Base-by-base conservation (phyloP, 441 rosid species). In the Cnidoscolus chayamansa region DNA sequence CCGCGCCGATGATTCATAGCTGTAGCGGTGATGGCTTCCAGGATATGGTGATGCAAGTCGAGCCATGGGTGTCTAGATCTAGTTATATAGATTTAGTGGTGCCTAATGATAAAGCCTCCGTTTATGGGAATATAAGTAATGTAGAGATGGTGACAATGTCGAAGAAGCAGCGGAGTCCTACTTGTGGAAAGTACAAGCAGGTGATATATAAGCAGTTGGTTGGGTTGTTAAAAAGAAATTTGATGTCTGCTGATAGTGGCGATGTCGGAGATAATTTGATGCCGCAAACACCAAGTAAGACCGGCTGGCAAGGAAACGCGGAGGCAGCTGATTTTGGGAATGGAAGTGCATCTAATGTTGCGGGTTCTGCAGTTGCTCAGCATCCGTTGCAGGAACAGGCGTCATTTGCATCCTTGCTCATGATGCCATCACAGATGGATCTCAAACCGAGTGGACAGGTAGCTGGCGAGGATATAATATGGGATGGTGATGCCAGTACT, bases 191-290 rank as follows among this genome's bases (percentile, higher is more conserved):
- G 80, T 77, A 73, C 65, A 87, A 86, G 75, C 86, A 79, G 65
- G 87, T 85, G 48, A 79, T 91, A 43, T 76, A 77, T 55, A 86
- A 82, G 76, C 97, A 93, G 84, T 76, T 93, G 70, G 68, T 83
- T 57, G 92, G 85, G 75, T 55, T 93, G 84, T 77, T 85, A 10
- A 84, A 74, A 77, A 79, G 74, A 64, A 84, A 78, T 68, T 76
- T 68, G 50, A 67, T 73, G 76, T 75, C 54, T 1, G 79, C 43
- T 10, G 81, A 43, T 7, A 71, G 4, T 32, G 82, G 16, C 0
- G 82, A 60, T 4, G 82, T 72, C 15, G 88, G 85, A 8, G 92
- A 81, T 67, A 60, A 71, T 81, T 77, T 78, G 79, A 79, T 80
- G 68, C 78, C 84, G 19, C 84, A 32, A 63, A 82, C 82, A 47